Base-by-base conservation (phyloP, 306 rosid genomes). In the Cyamopsis tetragonoloba region DNA sequence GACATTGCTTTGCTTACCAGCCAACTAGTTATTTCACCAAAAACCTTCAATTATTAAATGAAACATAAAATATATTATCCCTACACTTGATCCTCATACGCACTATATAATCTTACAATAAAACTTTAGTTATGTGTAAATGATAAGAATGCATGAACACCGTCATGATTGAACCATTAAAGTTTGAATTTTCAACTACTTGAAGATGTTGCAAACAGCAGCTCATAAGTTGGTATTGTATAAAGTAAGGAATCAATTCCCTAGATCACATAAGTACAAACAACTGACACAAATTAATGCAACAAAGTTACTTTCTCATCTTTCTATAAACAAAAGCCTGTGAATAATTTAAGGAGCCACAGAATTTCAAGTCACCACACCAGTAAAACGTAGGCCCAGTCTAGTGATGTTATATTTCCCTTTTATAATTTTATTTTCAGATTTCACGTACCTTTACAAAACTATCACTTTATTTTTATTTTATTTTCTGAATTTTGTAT, bases 271-370 rank as follows among this genome's bases (percentile, higher is more conserved):
- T 30, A 8, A 49, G 76, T 51, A 61, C 62, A 53, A 51, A 19
- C 55, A 35, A 31, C 23, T 19, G 43, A 18, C 66, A 53, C 54
- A 73, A 53, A 62, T 38, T 74, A 62, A 68, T 44, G 37, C 28
- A 54, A 53, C 38, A 74, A 74, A 74, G 70, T 41, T 56, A 27
- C 70, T 51, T 74, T 63, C 74, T 28, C 74, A 69, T 63, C 71
- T 69, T 74, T 74, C 72, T 43, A 46, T 62, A 44, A 73, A 73
- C 79, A 68, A 69, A 69, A 54, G 60, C 65, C 32, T 61, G 4
- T 39, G 35, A 74, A 54, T 74, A 68, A 37, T 62, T 73, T 44
- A 54, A 54, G 41, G 24, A 50, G 53, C 26, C 19, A 10, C 32
- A 66, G 11, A 23, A 46, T 53, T 53, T 51, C 50, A 62, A n/a